Percentiles rank a stretch among this genome's conserved stretches.
Evolutionary conservation across 768 basidiomycete genomes (phyloP).

Genomic region (Lentinula lateritia): DNA sequence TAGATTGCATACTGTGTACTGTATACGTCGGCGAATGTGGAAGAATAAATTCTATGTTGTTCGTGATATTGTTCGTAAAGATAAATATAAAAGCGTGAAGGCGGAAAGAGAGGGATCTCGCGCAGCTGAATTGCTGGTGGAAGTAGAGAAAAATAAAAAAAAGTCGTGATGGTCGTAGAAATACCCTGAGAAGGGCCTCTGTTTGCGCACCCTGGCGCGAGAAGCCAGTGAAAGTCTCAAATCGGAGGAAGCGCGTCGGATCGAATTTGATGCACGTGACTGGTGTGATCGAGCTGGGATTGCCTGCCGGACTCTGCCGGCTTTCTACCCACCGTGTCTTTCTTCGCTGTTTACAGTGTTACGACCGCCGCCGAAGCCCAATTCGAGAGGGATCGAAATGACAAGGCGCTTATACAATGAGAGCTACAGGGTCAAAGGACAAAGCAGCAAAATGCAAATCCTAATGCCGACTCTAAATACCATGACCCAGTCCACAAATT

Average conservation of each 20-base stretch:
- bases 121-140: background rate
- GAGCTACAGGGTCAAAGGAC: too few relatives aligned
- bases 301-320: background rate
- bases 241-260: background rate
- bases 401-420: too few relatives aligned
- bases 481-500: too few relatives aligned
- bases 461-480: too few relatives aligned
- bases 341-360: too few relatives aligned
- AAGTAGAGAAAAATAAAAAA: background rate
- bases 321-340: background rate
- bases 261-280: background rate
- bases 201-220: background rate
- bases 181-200: background rate
- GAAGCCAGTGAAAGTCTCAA: background rate
- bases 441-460: too few relatives aligned
- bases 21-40: background rate
- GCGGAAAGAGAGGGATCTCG: background rate
- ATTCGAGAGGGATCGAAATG: too few relatives aligned
- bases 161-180: background rate
- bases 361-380: too few relatives aligned
- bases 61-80: background rate
- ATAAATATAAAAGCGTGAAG: background rate
- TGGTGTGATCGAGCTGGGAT: background rate
- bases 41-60: background rate
- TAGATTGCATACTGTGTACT: background rate